Percentiles rank a stretch among this genome's conserved stretches.
phyloP scores from a whole-genome alignment of 192 early-diverging fungal genomes.

The Coemansia sp. region DNA sequence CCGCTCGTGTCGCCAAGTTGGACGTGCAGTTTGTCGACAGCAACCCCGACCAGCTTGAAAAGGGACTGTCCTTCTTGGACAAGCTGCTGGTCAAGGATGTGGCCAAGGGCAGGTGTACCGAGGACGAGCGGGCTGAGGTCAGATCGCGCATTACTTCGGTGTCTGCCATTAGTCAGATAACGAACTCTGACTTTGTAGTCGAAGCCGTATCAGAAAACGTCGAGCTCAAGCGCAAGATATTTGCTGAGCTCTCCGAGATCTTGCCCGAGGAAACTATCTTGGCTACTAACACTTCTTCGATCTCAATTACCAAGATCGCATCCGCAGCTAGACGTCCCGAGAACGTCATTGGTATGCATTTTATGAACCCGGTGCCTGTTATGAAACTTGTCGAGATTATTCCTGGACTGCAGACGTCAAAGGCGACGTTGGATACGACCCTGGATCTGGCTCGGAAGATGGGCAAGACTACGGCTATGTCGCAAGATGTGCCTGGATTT shows the following conservation, averaged over 20 bases:
- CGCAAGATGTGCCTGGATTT: constrained; percentile 92
- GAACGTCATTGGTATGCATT: constrained; percentile 97
- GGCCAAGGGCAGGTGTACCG: constrained; percentile 82
- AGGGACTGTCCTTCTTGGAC: constrained; percentile 82
- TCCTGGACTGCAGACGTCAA: constrained; percentile 85
- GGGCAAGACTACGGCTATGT: constrained; percentile 93
- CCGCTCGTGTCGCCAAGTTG: constrained; percentile 78
- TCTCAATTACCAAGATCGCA: constrained; percentile 97
- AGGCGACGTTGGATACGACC: constrained; percentile 72
- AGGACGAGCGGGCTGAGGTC: constrained; percentile 67
- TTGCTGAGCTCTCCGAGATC: constrained; percentile 71
- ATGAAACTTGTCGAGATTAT: constrained; percentile 98
- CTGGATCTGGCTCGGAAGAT: constrained; percentile 76
- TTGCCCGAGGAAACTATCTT: constrained; percentile 77
- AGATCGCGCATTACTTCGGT: constrained; percentile 67
- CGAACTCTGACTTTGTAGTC: constrained; percentile 82
- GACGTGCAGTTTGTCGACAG: constrained; percentile 83
- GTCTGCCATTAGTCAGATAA: constrained; percentile 63
- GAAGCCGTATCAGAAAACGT: constrained; percentile 92
- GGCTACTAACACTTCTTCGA: constrained; percentile 95
- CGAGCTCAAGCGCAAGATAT: constrained; percentile 80
- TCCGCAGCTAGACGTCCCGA: constrained; percentile 68
- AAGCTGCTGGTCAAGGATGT: constrained; percentile 88
- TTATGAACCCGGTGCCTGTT: constrained; percentile 98
- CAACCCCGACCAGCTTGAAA: constrained; percentile 73